Evolutionary conservation across 352 stramenopile species (phyloP).

Genomic region (Plasmopara halstedii): DNA sequence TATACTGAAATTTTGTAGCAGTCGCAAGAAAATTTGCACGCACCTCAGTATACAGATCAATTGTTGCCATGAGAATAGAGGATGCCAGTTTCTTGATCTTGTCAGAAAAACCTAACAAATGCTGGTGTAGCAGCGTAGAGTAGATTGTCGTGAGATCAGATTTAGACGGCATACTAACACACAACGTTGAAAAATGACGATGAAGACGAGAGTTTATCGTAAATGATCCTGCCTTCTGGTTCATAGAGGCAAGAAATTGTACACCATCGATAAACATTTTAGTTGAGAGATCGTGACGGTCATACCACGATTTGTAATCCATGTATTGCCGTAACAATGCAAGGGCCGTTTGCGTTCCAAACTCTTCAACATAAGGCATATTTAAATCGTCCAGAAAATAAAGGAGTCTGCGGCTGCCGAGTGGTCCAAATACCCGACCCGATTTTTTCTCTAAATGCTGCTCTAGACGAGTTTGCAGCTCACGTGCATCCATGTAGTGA

Average conservation of each 20-base stretch:
- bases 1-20: conserved; percentile 90
- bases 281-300: conserved; percentile 74
- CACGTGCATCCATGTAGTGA: conserved; percentile 81
- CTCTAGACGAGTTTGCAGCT: conserved; percentile 76
- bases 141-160: conserved; percentile 67
- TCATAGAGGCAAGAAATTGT: conserved; percentile 86
- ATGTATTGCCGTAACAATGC: conserved; percentile 87
- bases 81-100: conserved; percentile 63
- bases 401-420: conserved; percentile 69
- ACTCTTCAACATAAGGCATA: conserved; percentile 82
- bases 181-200: conserved; percentile 84
- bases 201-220: conserved; percentile 82
- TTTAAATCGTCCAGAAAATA: conserved; percentile 91
- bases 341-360: conserved; percentile 86
- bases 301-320: conserved; percentile 89
- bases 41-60: conserved; percentile 79
- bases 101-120: conserved; percentile 68
- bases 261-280: conserved; percentile 88
- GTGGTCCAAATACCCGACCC: conserved; percentile 76
- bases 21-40: conserved; percentile 77
- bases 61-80: conserved; percentile 64
- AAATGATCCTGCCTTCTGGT: conserved; percentile 87
- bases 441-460: conserved; percentile 81
- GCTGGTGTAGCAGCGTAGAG: conserved; percentile 48
- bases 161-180: conserved; percentile 55